phyloP scores from a whole-genome alignment of 2,329 filamentous ascomycete genomes.

The Fonsecaea pedrosoi region DNA sequence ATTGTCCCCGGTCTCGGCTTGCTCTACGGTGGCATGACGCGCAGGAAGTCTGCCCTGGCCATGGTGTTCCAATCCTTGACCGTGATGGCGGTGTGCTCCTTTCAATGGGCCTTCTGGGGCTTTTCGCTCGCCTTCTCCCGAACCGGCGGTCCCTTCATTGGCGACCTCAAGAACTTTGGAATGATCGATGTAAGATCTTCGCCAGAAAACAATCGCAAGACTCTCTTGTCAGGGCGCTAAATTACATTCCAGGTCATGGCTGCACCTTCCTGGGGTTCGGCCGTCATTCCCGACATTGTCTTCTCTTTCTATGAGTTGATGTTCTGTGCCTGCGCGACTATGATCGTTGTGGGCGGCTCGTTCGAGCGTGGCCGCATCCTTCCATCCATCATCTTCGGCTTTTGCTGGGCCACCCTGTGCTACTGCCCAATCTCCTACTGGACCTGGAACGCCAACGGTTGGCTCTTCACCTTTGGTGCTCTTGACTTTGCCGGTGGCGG shows the following conservation, averaged over 20 bases:
- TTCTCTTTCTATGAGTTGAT: constrained; percentile 71
- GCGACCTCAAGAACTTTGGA: constrained; percentile 67
- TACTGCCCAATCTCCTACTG: constrained; percentile 75
- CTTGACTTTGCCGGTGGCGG: constrained; percentile 78
- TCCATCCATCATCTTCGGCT: constrained; percentile 71
- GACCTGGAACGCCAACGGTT: constrained; percentile 78
- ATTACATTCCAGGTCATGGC: constrained; percentile 43
- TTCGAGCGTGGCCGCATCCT: constrained; percentile 70
- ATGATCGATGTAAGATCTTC: constrained; percentile 68
- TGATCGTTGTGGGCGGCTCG: constrained; percentile 69
- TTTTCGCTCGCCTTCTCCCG: constrained; percentile 69
- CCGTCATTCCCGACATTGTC: constrained; percentile 67
- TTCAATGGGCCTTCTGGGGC: constrained; percentile 69
- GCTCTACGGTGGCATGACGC: constrained; percentile 68
- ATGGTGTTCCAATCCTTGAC: constrained; percentile 69
- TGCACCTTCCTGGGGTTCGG: constrained; percentile 65
- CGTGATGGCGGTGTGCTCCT: constrained; percentile 58
- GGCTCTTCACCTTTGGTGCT: constrained; percentile 71
- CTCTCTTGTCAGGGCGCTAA: constrained; percentile 3
- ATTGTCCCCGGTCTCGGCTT: constrained; percentile 72
- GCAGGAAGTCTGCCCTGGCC: constrained; percentile 67
- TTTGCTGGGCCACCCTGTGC: constrained; percentile 74
- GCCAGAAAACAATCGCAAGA: constrained; percentile 56
- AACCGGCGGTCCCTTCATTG: constrained; percentile 67
- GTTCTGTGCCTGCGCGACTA: constrained; percentile 62